These are phyloP conservation scores for Rhinocladiella similis DNA, from an alignment of 2,329 filamentous ascomycete species.

Conservation along the genomic window DNA sequence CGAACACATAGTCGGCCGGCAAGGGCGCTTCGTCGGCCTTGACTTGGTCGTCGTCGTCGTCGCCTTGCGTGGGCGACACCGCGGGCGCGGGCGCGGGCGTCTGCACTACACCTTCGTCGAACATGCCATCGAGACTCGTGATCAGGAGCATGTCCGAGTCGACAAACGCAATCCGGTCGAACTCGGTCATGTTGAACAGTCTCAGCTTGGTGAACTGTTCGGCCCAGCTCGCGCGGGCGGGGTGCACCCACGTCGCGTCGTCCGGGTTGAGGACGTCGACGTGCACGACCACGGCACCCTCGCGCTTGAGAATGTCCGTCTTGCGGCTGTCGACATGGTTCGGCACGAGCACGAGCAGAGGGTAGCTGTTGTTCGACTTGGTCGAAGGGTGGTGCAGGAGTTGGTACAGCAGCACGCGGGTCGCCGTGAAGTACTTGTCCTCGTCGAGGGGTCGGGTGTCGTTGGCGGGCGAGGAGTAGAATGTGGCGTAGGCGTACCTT, in stretches of 20 bases:
- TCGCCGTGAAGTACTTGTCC: conserved; percentile 42
- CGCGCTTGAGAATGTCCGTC: conserved; percentile 35
- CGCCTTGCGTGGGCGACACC: background rate
- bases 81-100: conserved; percentile 21
- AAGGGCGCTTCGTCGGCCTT: conserved; percentile 34
- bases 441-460: conserved; percentile 22
- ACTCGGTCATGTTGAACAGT: conserved; percentile 43
- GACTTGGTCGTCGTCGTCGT: conserved; percentile 8
- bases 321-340: conserved; percentile 34
- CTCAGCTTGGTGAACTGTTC: conserved; percentile 48
- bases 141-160: conserved; percentile 49
- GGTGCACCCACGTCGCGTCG: conserved; percentile 36
- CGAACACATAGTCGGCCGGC: conserved; percentile 38
- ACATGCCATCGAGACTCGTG: conserved; percentile 40
- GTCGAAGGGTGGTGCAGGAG: conserved; percentile 42
- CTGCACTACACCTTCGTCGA: conserved; percentile 32
- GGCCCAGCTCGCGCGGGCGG: conserved; percentile 41
- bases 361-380: conserved; percentile 34
- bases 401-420: conserved; percentile 44
- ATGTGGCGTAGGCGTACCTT: background rate
- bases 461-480: background rate
- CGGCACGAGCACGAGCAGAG: conserved; percentile 42
- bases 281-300: conserved; percentile 43
- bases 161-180: conserved; percentile 44
- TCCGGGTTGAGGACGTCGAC: conserved; percentile 37